Conservation (phyloP, 164 flowering plant genomes). For the Chimonanthus praecox region DNA sequence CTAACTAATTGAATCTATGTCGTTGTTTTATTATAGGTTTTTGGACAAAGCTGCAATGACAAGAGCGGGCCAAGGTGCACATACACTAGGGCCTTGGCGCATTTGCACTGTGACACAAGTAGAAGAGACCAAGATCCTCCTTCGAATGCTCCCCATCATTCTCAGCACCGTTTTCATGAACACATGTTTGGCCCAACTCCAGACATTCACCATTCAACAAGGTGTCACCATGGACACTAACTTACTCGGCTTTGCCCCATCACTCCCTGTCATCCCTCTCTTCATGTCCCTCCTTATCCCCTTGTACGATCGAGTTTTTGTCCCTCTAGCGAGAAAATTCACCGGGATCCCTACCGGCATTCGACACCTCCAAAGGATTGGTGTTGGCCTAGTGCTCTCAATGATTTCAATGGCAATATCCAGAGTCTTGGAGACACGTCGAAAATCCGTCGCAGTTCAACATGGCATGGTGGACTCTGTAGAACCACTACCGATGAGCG, state of each 20-base stretch:
- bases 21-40: constrained; percentile 29
- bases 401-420: constrained; percentile 58
- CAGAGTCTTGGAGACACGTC: constrained; percentile 42
- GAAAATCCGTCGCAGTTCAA: constrained; percentile 42
- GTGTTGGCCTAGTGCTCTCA: constrained; percentile 55
- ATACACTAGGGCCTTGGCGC: constrained; percentile 36
- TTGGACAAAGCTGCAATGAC: constrained; percentile 55
- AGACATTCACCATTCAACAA: constrained; percentile 69
- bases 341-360: constrained; percentile 68
- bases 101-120: constrained; percentile 67
- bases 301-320: constrained; percentile 49
- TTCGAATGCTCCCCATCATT: constrained; percentile 60
- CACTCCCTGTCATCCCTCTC: constrained; percentile 57
- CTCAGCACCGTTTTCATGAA: constrained; percentile 68
- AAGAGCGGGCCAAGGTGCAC: not conserved
- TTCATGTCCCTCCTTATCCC: constrained; percentile 56
- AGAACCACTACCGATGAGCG: constrained; percentile 46
- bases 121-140: constrained; percentile 61
- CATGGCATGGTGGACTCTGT: constrained; percentile 45
- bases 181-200: constrained; percentile 73
- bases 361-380: constrained; percentile 54
- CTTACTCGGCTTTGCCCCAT: constrained; percentile 40
- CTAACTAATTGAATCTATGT: not conserved
- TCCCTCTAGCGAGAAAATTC: constrained; percentile 48
- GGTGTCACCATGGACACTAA: constrained; percentile 50